Evolutionary conservation across 2,329 filamentous ascomycete genomes (phyloP).

Genomic region (Chaetothyriales sp.): DNA sequence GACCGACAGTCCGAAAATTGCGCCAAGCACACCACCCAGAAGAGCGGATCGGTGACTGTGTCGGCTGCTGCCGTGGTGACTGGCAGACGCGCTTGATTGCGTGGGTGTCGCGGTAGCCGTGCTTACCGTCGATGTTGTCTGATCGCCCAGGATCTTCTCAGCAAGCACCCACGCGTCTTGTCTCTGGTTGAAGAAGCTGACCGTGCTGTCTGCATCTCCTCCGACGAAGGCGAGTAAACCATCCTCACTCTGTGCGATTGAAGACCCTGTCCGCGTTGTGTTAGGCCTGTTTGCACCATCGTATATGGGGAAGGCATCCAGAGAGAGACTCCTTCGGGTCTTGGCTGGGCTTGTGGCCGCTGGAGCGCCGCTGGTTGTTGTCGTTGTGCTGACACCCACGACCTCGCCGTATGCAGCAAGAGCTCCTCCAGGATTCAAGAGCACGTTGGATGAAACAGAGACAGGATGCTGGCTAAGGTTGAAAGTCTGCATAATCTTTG

Average conservation of each 20-base stretch:
- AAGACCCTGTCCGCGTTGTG: conserved; percentile 51
- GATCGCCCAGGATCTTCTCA: conserved; percentile 44
- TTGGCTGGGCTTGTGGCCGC: conserved; percentile 19
- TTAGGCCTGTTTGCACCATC: conserved; percentile 60
- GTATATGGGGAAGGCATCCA: conserved; percentile 61
- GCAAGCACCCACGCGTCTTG: conserved; percentile 69
- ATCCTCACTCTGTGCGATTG: conserved; percentile 51
- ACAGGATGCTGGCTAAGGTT: conserved; percentile 65
- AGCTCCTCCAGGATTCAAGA: conserved; percentile 48
- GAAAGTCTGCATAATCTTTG: conserved; percentile 66
- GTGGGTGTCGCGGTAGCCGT: conserved; percentile 19
- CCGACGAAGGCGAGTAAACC: conserved; percentile 68
- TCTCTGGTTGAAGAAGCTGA: conserved; percentile 64
- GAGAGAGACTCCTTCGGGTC: conserved; percentile 41
- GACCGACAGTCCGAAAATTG: conserved; percentile 59
- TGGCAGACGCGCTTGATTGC: conserved; percentile 20
- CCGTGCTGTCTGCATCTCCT: conserved; percentile 50
- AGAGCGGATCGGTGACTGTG: conserved; percentile 41
- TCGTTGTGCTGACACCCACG: conserved; percentile 32
- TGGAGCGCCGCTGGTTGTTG: conserved; percentile 5
- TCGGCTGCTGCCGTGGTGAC: conserved; percentile 20
- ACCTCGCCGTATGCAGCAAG: conserved; percentile 36
- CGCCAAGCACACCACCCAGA: conserved; percentile 68
- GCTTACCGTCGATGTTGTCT: conserved; percentile 19
- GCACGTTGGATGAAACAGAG: conserved; percentile 53